These are phyloP conservation scores for Ceratocystiopsis sp. DNA, from an alignment of 2,329 filamentous ascomycete genomes.

Conservation along the genomic window DNA sequence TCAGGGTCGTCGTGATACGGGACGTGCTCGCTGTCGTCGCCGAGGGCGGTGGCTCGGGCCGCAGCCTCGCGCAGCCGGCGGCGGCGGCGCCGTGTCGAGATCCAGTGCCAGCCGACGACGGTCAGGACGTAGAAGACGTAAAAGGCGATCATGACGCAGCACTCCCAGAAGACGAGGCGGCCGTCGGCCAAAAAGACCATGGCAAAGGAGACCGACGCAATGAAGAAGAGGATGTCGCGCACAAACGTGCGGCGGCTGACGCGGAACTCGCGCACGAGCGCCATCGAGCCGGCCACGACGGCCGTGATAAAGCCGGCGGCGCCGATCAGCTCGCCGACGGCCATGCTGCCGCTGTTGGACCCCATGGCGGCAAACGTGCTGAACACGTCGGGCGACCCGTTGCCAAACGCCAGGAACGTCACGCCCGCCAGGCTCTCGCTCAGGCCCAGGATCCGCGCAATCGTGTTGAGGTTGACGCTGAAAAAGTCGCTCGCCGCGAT, in stretches of 20 bases:
- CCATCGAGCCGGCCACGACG: slow-evolving; percentile 94
- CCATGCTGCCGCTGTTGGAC: slow-evolving; percentile 92
- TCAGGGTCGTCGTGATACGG: slow-evolving; percentile 42
- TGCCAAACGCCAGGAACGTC: slow-evolving; percentile 91
- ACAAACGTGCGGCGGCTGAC: slow-evolving; percentile 83
- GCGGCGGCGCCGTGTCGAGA: slow-evolving; percentile 43
- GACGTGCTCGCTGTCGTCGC: slow-evolving; percentile 26
- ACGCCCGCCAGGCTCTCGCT: slow-evolving; percentile 94
- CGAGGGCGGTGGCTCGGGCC: slow-evolving; percentile 57
- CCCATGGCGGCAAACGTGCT: slow-evolving; percentile 97
- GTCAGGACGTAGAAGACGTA: slow-evolving; percentile 80
- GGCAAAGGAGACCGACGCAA: slow-evolving; percentile 69
- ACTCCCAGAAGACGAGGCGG: slow-evolving; percentile 74
- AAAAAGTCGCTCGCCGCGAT: slow-evolving; percentile 98
- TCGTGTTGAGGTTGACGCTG: slow-evolving; percentile 89
- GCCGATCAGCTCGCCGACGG: slow-evolving; percentile 85
- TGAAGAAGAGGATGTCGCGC: slow-evolving; percentile 83
- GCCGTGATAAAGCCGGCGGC: slow-evolving; percentile 93
- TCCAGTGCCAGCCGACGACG: slow-evolving; percentile 89
- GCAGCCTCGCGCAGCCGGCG: slow-evolving; percentile 49
- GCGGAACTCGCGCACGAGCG: slow-evolving; percentile 82
- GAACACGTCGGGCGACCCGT: slow-evolving; percentile 95
- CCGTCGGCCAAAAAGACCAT: slow-evolving; percentile 80
- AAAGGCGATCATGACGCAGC: slow-evolving; percentile 73
- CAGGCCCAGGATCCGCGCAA: slow-evolving; percentile 74